Evolutionary conservation across 805 yeast genomes (phyloP), one percentile per base, ranked within the genome.

Genomic region (Kodamaea sagamina): DNA sequence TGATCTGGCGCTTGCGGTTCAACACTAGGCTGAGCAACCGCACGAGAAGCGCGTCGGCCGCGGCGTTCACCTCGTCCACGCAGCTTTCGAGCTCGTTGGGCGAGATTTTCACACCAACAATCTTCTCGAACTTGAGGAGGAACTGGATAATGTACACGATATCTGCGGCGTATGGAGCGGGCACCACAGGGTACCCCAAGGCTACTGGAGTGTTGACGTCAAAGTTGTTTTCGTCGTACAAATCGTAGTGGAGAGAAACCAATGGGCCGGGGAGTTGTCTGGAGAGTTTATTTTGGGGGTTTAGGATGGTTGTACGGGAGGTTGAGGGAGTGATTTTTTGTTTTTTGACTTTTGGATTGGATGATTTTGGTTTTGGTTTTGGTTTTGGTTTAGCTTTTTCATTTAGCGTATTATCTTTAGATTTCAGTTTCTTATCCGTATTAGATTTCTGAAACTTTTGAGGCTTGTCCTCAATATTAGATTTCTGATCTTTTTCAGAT

Each of bases 211-310:
- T 50, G 16, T 48, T 48, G 5, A 52, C 50, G 4, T 43, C 41
- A 31, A 67, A 42, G 8, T 60, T 37, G 48, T 64, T 66, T 11
- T 67, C 73, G 44, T 71, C 75, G 43, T 71, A 70, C 8, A 61
- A 49, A 34, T 63, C 67, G 44, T 63, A 69, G 38, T 55, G 49
- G 21, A 71, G 48, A 0, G 65, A 61, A 3, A 70, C 53, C 35
- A 70, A 50, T 1, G 76, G 74, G 1, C 74, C 74, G 0, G 75
- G 74, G 11, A 62, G 55, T 26, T 65, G 64, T 24, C 72, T 50
- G 6, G 68, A 53, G 11, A 55, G 46, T 47, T 62, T 65, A 42
- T 57, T 53, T 12, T 57, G 54, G 13, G 57, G 56, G 18, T 56
- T 59, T 3, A 62, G 24, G 0, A 70, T 57, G 6, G 69, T 65